Base-by-base conservation (phyloP, 2,329 filamentous ascomycete species). In the Arthrobotrys iridis region DNA sequence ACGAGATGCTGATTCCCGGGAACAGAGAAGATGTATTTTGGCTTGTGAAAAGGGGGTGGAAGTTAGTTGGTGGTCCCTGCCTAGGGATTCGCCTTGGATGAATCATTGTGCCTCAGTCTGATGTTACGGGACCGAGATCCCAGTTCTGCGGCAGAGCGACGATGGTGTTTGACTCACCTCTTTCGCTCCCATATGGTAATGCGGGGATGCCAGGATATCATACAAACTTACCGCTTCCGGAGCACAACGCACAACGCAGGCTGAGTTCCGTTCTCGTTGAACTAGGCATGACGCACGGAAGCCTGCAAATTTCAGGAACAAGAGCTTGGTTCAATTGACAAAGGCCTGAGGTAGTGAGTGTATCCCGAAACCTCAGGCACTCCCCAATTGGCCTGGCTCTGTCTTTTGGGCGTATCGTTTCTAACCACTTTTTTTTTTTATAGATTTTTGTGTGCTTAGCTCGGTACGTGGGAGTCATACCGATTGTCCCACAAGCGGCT, bases 11-110 rank as follows among this genome's bases (percentile, higher is more conserved):
- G n/a, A 26, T 22, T 13, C 8, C 26, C 7, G 37, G 40, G 18
- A 50, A 37, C 13, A 30, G 18, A 22, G 5, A 13, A 28, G 3
- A 26, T 30, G 20, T n/a, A n/a, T n/a, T n/a, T n/a, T n/a, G 10
- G 28, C 26, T 26, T 8, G 18, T 33, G 24, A 43, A 30, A 30
- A 13, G 18, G 35, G 26, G 30, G 3, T n/a, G n/a, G n/a, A n/a
- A n/a, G n/a, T n/a, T n/a, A n/a, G n/a, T n/a, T n/a, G n/a, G n/a
- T 24, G 4, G 13, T 43, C 28, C 45, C 46, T 37, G 71, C 71
- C 71, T 75, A 58, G 15, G 46, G 26, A 33, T 63, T 45, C 41
- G 71, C 71, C 71, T 75, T 68, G 71, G 33, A 68, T 75, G 71
- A 75, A 63, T 75, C 71, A 75, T 68, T 26, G 24, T 68, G 71